Evolutionary conservation across 495 filamentous ascomycete species (phyloP).

Genomic region (Melanomma pulvis-pyrius): DNA sequence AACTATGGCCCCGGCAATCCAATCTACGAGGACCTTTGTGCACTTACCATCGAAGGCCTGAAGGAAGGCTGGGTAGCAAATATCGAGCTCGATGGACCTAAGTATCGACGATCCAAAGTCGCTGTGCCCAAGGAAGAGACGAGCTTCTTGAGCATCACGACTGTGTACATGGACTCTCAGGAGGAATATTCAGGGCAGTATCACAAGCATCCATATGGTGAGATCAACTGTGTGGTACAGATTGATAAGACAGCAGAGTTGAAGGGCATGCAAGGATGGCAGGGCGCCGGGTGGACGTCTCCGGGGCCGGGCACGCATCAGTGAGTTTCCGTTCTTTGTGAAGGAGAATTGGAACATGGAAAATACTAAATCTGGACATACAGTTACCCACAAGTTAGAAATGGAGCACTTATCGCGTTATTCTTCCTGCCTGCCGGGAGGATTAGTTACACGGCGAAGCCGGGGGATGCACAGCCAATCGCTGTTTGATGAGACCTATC

Average conservation of each 20-base stretch:
- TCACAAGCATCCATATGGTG: conserved; percentile 53
- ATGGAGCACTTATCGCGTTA: conserved; percentile 48
- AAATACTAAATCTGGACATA: background rate
- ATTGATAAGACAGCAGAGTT: conserved; percentile 48
- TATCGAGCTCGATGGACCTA: conserved; percentile 46
- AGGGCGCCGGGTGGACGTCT: conserved; percentile 52
- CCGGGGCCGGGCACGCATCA: conserved; percentile 52
- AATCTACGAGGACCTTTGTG: conserved; percentile 51
- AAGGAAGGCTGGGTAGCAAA: conserved; percentile 54
- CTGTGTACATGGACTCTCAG: conserved; percentile 54
- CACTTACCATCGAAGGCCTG: conserved; percentile 46
- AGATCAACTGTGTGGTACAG: conserved; percentile 55
- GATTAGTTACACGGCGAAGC: conserved; percentile 48
- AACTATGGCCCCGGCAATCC: conserved; percentile 50
- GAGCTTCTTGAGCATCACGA: conserved; percentile 53
- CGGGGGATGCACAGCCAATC: conserved; percentile 45
- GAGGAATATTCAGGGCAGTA: conserved; percentile 51
- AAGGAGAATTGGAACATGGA: background rate
- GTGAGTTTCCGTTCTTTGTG: background rate
- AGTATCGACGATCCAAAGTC: conserved; percentile 52
- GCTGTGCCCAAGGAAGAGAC: conserved; percentile 44
- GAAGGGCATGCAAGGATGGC: conserved; percentile 52
- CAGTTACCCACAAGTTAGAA: conserved; percentile 46
- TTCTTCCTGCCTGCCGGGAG: conserved; percentile 52
- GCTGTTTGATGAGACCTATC: conserved; percentile 1